phyloP scores from a whole-genome alignment of 1,139 yeast genomes.

The Yamadazyma buinensis region DNA sequence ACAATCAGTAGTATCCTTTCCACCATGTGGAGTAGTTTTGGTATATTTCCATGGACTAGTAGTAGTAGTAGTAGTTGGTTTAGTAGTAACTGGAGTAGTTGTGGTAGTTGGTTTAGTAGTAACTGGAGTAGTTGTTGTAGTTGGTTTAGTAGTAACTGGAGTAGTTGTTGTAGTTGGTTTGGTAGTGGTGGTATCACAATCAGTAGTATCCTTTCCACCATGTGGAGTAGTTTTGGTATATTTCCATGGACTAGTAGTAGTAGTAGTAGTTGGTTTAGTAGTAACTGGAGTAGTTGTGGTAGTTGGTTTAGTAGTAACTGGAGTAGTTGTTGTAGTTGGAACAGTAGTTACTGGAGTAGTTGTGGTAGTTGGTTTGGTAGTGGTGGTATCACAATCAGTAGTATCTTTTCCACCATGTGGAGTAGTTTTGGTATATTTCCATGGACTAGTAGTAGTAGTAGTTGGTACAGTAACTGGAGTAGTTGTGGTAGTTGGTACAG shows the following conservation, averaged over 20 bases:
- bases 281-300: slow-evolving; percentile 5
- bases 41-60: no score
- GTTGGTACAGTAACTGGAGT: no score
- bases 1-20: slow-evolving; percentile 4
- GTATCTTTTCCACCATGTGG: no score
- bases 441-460: slow-evolving; percentile 2
- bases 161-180: slow-evolving; percentile 8
- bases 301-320: slow-evolving; percentile 2
- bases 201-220: no score
- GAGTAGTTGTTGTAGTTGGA: slow-evolving; percentile 14
- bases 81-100: slow-evolving; percentile 17
- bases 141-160: slow-evolving; percentile 14
- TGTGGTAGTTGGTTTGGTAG: slow-evolving; percentile 4
- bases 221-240: no score
- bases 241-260: no score
- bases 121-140: slow-evolving; percentile 2
- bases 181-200: slow-evolving; percentile 7
- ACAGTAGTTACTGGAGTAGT: slow-evolving; percentile 1
- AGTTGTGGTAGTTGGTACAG: slow-evolving; percentile 1
- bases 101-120: slow-evolving; percentile 7
- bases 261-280: no score
- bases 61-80: slow-evolving; percentile 1
- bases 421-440: no score
- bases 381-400: slow-evolving; percentile 17
- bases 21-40: slow-evolving; percentile 3